Base-by-base conservation (phyloP, 2,329 filamentous ascomycete genomes). In the Ceratocystis alfenasii region DNA sequence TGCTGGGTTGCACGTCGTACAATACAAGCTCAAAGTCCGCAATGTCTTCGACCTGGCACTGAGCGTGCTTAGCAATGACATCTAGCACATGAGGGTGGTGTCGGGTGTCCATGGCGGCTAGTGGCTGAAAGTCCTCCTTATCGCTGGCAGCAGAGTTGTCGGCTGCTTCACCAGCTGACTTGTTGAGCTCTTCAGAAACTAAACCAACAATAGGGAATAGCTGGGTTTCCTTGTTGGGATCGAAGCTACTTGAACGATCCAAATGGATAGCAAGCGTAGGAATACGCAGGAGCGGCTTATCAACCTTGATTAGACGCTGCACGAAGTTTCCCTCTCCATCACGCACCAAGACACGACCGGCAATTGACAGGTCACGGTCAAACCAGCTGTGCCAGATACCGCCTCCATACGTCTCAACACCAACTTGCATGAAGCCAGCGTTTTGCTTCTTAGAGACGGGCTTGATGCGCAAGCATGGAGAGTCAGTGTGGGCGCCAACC, bases 351-450 rank as follows among this genome's bases (percentile, higher is more conserved):
- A 89, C 89, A 68, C 94, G 83, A 7, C 94, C 94, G 41, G 94
- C 94, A 65, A 97, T 85, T 71, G 89, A 88, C 69, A 99, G 79
- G 74, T 99, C 94, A 63, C 94, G 87, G 75, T 99, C 94, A 73
- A 99, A 99, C 94, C 88, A 99, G 60, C 90, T 95, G 76, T 96
- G 92, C 93, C 93, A 97, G 72, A 97, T 87, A 66, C 94, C 94
- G 68, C 94, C 94, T 64, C 94, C 94, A 73, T 99, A 99, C 1
- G 90, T 93, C 80, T 99, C 94, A 63, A 96, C 93, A 64, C 92
- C 94, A 66, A 99, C 87, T 77, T 99, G 94, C 69, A 96, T 77
- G 75, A 94, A 99, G 12, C 93, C 93, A 69, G 89, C 88, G 66
- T 83, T 86, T 72, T 84, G 83, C 78, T 93, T 94, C 78, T 93